These are phyloP conservation scores for Chlamydomonas asymmetrica DNA, from an alignment of 139 green algal species.

Conservation along the genomic window DNA sequence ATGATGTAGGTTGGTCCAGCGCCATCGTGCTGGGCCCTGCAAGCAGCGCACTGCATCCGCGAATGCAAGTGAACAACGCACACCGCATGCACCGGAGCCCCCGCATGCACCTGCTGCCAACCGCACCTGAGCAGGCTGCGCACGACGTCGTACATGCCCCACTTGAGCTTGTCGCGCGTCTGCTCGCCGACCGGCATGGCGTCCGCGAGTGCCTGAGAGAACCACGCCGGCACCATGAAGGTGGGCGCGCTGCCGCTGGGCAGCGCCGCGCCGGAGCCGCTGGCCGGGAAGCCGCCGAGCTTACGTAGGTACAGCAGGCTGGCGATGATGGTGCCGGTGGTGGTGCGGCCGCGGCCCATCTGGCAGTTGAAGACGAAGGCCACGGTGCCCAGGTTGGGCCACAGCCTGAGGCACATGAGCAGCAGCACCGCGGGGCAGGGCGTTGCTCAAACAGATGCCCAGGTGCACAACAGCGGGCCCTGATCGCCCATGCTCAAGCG, in stretches of 20 bases:
- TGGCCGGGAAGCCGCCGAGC: constrained; percentile 35
- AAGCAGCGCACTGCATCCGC: no score
- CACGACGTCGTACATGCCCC: constrained; percentile 81
- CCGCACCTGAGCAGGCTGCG: constrained; percentile 50
- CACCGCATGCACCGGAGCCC: no score
- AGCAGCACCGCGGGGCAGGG: no score
- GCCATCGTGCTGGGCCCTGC: no score
- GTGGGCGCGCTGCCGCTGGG: not conserved
- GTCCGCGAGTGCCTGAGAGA: constrained; percentile 7
- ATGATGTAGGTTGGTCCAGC: no score
- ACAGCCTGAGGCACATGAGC: no score
- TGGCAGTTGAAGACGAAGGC: constrained; percentile 96
- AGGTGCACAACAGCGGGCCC: no score
- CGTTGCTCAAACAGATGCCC: no score
- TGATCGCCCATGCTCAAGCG: no score
- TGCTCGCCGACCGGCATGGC: constrained; percentile 13
- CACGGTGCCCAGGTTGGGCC: constrained; percentile 45
- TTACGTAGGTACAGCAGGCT: constrained; percentile 76
- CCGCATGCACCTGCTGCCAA: no score
- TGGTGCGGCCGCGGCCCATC: constrained; percentile 94
- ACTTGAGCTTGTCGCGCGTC: constrained; percentile 53
- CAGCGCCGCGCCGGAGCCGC: not conserved
- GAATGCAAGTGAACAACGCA: no score
- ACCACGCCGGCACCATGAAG: constrained; percentile 28
- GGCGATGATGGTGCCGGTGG: constrained; percentile 92